Evolutionary conservation across 352 stramenopile genomes (phyloP), one percentile per base, ranked within the genome.

Genomic region (Phytophthora sp.): DNA sequence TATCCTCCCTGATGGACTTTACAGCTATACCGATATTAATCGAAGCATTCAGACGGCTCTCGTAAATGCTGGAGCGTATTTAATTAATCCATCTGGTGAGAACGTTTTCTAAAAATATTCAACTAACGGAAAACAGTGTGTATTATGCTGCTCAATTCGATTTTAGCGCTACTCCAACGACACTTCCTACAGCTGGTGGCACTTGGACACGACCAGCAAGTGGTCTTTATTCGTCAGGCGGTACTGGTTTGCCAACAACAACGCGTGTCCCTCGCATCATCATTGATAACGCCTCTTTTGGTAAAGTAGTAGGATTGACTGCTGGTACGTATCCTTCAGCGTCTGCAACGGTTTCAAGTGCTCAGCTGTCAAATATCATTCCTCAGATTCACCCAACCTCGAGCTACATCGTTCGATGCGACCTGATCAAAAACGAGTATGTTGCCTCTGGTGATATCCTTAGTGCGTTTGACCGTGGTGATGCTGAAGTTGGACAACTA

Each of bases 351-450:
- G 41, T 52, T 11, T 5, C 51, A 0, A 44, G 21, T 7, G 55
- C 38, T n/a, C n/a, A n/a, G n/a, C n/a, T n/a, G n/a, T n/a, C n/a
- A n/a, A n/a, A n/a, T n/a, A n/a, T n/a, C n/a, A 70, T 59, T 11
- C 62, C 62, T 12, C 32, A 61, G 11, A 41, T 48, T 34, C 54
- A 66, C 1, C 54, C 62, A 0, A 56, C 11, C 0, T 38, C 13
- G 4, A 34, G 11, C 1, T 70, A 70, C 21, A 45, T 70, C 2
- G 46, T 70, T 20, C 37, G 62, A 3, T 70, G 62, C 24, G 54
- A 59, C 46, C 1, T 66, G 0, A 52, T 70, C 4, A 70, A 70
- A 18, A 70, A 70, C n/a, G 38, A 55, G 2, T 70, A 61, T 17
- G 53, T 59, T 2, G 31, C 51, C 10, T 60, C 54, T 26, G 46